Base-by-base conservation (phyloP, 768 basidiomycete genomes). In the Piloderma croceum region DNA sequence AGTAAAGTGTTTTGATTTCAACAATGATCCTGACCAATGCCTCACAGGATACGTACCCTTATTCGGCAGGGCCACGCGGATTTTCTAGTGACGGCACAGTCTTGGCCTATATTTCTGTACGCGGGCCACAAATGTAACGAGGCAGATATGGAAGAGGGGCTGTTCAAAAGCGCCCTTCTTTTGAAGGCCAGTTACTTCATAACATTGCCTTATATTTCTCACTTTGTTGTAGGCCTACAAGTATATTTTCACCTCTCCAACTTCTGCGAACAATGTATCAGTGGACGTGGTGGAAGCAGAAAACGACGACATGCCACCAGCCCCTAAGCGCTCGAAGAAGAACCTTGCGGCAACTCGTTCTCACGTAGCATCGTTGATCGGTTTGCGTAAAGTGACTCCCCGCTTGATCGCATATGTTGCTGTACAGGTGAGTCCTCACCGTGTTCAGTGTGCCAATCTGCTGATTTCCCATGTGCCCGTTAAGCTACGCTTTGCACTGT, bases 231-330 rank as follows among this genome's bases (percentile, higher is more conserved):
- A 52, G 56, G 38, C 48, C 1, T 51, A 44, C 35, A 47, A 46
- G 34, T 40, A 41, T 15, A 43, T 54, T 4, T 51, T 54, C 18
- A 53, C 49, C 2, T 51, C 50, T 6, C 56, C 51, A 4, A 44
- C 44, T n/a, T 57, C 48, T 4, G 38, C 43, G 25, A n/a, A n/a
- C n/a, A n/a, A n/a, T n/a, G n/a, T n/a, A n/a, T 3, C 25, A 15
- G 24, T 24, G 31, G 27, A 11, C 33, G 34, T 4, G 1, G 25
- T 10, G 17, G 25, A 31, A 19, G 40, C 34, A 5, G 24, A 39
- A 4, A 36, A 31, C 0, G 24, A 19, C 18, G 38, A 21, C 17
- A 31, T 24, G 11, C 3, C 31, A 13, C 31, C 10, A 13, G 39
- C 31, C 3, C 37, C 23, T 18, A 24, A 25, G 12, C 38, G 34